A percentile compares a stretch with the other conserved stretches of the same genome.
Conservation (phyloP, 371 early-diverging fungal species). For the Rhizopus sp. region DNA sequence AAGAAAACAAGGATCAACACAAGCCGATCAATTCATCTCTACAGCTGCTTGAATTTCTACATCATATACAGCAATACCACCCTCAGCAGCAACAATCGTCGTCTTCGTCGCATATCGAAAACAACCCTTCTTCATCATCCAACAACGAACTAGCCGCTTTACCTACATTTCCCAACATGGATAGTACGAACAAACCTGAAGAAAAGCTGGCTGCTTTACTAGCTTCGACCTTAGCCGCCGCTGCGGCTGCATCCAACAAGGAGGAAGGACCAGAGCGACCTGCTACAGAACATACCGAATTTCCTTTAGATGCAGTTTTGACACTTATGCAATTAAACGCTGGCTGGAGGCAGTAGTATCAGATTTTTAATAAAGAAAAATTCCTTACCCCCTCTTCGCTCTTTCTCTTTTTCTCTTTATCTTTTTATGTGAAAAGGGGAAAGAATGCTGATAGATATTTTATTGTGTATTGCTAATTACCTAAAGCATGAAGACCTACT, state of each 20-base stretch:
- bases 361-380: conserved; percentile 2
- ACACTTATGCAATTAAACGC: conserved; percentile 67
- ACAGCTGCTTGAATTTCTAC: conserved; percentile 30
- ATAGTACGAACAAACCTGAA: conserved; percentile 19
- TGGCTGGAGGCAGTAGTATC: conserved; percentile 55
- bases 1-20: conserved; percentile 10
- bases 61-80: conserved; percentile 34
- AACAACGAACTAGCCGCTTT: conserved; percentile 3
- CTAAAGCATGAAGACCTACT: neutral
- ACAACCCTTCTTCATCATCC: neutral
- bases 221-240: conserved; percentile 21
- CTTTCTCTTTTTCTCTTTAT: neutral
- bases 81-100: conserved; percentile 13
- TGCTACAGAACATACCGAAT: conserved; percentile 34
- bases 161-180: neutral
- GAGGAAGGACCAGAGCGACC: neutral
- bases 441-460: neutral
- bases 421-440: neutral
- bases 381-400: neutral
- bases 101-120: neutral
- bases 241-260: conserved; percentile 21
- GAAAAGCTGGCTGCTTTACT: conserved; percentile 29
- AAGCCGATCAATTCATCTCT: conserved; percentile 17
- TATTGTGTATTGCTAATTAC: neutral
- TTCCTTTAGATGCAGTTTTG: conserved; percentile 67